phyloP scores from a whole-genome alignment of 805 yeast species.

The Sungouiozyma ichnusensis region DNA sequence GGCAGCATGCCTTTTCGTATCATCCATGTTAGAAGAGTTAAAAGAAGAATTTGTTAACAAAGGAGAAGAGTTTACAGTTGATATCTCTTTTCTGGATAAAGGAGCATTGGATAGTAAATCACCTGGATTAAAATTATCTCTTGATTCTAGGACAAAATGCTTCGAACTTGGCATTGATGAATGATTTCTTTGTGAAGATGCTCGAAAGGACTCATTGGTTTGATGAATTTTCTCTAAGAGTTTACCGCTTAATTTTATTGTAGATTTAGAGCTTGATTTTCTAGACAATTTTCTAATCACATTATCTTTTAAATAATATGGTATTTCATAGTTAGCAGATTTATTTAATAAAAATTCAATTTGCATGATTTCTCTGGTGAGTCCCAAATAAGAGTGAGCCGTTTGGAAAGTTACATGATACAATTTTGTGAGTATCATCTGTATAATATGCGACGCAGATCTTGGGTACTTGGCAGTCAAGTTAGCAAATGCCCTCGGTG shows the following conservation, averaged over 20 bases:
- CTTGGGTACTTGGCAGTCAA: slow-evolving; percentile 70
- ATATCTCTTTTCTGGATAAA: slow-evolving; percentile 33
- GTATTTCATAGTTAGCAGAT: slow-evolving; percentile 39
- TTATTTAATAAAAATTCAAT: slow-evolving; percentile 62
- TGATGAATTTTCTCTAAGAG: not conserved
- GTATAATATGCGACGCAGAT: slow-evolving; percentile 88
- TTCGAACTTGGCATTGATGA: slow-evolving; percentile 25
- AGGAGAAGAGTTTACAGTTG: not conserved
- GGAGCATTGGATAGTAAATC: slow-evolving; percentile 79
- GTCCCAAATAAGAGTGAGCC: slow-evolving; percentile 74
- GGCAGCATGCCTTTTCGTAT: not conserved
- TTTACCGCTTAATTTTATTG: not conserved
- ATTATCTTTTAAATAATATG: slow-evolving; percentile 52
- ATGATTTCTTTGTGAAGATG: not conserved
- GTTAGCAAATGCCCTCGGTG: slow-evolving; percentile 67
- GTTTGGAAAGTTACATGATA: slow-evolving; percentile 89
- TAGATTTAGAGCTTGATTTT: not conserved
- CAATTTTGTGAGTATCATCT: slow-evolving; percentile 77
- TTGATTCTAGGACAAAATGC: slow-evolving; percentile 43
- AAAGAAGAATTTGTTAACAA: slow-evolving; percentile 1
- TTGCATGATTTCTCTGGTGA: slow-evolving; percentile 69
- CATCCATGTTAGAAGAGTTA: not conserved
- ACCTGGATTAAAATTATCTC: slow-evolving; percentile 65
- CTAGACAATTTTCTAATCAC: slow-evolving; percentile 36
- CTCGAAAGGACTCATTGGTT: not conserved